phyloP scores from a whole-genome alignment of 2,329 filamentous ascomycete species.

The Atkinsonella hypoxylon region DNA sequence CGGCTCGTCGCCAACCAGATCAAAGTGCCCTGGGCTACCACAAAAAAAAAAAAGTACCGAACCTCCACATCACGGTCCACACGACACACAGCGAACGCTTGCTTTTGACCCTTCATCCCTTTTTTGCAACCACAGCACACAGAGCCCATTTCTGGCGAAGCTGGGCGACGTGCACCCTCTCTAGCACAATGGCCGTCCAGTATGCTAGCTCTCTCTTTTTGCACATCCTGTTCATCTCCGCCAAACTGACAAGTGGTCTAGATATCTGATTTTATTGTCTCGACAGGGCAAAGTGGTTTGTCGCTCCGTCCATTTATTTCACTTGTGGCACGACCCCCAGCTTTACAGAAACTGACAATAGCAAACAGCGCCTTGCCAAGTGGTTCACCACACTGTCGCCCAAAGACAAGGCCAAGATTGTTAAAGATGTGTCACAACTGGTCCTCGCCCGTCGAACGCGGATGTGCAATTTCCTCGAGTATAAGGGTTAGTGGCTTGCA shows the following conservation, averaged over 20 bases:
- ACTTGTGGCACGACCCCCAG: conserved; percentile 2
- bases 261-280: conserved; percentile 94
- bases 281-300: conserved; percentile 98
- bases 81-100: conserved; percentile 1
- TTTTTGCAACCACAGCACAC: not conserved
- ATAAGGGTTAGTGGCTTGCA: conserved; percentile 60
- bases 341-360: conserved; percentile 6
- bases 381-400: conserved; percentile 98
- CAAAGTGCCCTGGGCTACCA: conserved; percentile 8
- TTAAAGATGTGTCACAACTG: conserved; percentile 98
- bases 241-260: conserved; percentile 27
- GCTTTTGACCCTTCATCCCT: not conserved
- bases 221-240: conserved; percentile 1
- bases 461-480: conserved; percentile 99
- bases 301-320: conserved; percentile 12
- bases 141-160: conserved; percentile 6
- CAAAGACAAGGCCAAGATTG: conserved; percentile 98
- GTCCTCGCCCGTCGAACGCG: conserved; percentile 90
- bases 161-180: conserved; percentile 11
- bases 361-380: conserved; percentile 77
- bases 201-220: conserved; percentile 16
- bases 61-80: conserved; percentile 4
- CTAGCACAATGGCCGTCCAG: conserved; percentile 32
- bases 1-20: conserved; percentile 16
- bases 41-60: conserved; percentile 1